These are phyloP conservation scores for Acer negundo DNA, from an alignment of 345 rosid genomes.

Conservation along the genomic window DNA sequence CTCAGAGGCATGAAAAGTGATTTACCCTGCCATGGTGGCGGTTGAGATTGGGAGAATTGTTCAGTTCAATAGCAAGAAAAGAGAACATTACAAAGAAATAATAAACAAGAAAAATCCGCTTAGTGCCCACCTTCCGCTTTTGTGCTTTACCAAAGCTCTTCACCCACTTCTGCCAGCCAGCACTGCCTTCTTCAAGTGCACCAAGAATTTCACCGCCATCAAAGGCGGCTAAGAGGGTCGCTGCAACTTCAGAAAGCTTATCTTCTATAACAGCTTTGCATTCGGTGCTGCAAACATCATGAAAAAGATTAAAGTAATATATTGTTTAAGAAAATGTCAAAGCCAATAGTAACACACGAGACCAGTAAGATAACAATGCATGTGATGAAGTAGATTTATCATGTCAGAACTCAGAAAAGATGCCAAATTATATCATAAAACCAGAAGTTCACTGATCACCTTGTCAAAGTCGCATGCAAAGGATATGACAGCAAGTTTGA, in stretches of 20 bases:
- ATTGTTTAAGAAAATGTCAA: neutral
- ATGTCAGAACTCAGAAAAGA: neutral
- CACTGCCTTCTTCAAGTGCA: slow-evolving; percentile 73
- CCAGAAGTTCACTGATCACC: slow-evolving; percentile 44
- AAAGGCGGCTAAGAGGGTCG: slow-evolving; percentile 70
- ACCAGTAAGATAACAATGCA: neutral
- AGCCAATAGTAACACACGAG: too few species aligned
- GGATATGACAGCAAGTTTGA: slow-evolving; percentile 87
- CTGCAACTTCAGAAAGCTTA: slow-evolving; percentile 74
- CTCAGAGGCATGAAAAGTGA: slow-evolving; percentile 92
- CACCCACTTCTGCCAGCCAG: slow-evolving; percentile 94
- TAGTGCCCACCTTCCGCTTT: slow-evolving; percentile 70
- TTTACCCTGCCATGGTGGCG: slow-evolving; percentile 59
- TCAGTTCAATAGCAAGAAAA: neutral
- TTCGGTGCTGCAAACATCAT: slow-evolving; percentile 54
- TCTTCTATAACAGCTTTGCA: slow-evolving; percentile 66
- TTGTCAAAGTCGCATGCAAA: slow-evolving; percentile 57
- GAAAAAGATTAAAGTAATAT: neutral
- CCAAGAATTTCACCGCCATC: slow-evolving; percentile 72
- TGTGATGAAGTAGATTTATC: neutral
- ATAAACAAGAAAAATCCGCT: neutral
- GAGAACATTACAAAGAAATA: neutral
- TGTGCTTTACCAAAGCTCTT: slow-evolving; percentile 77
- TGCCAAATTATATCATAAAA: neutral
- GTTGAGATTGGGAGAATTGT: neutral